These are phyloP conservation scores for Calocera viscosa DNA, from an alignment of 768 basidiomycete genomes.

Conservation along the genomic window DNA sequence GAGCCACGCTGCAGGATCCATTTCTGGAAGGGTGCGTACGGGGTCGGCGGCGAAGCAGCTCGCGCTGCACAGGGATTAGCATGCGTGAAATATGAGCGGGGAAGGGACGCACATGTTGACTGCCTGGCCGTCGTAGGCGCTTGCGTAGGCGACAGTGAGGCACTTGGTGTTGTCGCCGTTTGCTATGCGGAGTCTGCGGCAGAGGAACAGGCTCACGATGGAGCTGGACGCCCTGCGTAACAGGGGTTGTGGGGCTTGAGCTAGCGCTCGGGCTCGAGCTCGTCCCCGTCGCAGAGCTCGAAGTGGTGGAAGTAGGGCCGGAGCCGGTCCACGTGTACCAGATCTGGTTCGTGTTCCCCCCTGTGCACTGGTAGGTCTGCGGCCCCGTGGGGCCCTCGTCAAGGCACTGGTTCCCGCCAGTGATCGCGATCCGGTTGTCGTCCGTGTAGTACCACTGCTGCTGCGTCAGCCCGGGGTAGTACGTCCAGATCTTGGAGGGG, in stretches of 20 bases:
- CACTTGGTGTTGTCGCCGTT: background rate
- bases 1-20: background rate
- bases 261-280: background rate
- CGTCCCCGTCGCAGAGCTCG: background rate
- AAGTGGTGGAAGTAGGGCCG: background rate
- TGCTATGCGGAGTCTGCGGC: too few relatives aligned
- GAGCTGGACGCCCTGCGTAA: background rate
- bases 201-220: too few relatives aligned
- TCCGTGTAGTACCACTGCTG: conserved; percentile 18
- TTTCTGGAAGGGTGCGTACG: background rate
- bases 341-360: conserved; percentile 25
- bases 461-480: conserved; percentile 4
- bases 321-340: background rate
- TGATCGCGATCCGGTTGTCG: conserved; percentile 25
- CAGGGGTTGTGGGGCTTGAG: background rate
- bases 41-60: background rate
- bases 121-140: background rate
- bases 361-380: conserved; percentile 25
- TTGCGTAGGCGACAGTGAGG: background rate
- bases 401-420: conserved; percentile 20
- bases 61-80: too few relatives aligned
- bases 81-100: too few relatives aligned
- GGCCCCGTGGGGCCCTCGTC: conserved; percentile 15
- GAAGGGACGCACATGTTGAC: background rate
- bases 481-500: conserved; percentile 2